Evolutionary conservation across 305 asterid species (phyloP), one percentile per base, ranked within the genome.

Genomic region (Fraxinus dipetala): DNA sequence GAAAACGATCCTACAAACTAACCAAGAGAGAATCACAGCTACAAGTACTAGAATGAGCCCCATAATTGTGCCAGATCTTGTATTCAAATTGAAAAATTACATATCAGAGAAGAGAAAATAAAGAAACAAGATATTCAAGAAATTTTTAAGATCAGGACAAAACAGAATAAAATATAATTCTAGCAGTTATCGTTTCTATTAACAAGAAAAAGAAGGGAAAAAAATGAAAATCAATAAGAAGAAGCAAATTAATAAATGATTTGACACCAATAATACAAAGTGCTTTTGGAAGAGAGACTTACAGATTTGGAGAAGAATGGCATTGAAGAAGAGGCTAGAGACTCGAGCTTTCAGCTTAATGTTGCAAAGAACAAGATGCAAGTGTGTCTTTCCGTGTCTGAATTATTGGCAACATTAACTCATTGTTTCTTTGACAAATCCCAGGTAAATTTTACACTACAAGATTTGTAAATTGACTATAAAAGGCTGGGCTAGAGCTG

Each of bases 401-500:
- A 72, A 32, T 32, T n/a, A 34, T 72, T 32, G 32, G 43, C 76
- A 72, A n/a, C 76, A 72, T 72, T 72, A 72, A 32, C 72, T 79
- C 85, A 85, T 83, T 34, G 48, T 83, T 74, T 84, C 87, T 81
- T 89, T 82, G 87, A 83, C 87, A 87, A 88, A 79, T 79, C 87
- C 88, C 87, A 85, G 87, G 83, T 77, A 75, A 83, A 81, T 79
- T 13, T 69, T 69, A 28, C 82, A 5, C 38, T 28, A 18, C 18
- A 14, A 72, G 51, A 81, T 45, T 70, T 31, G 28, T 78, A 76
- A 80, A 77, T 28, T 31, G 43, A 32, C 4, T 32, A 16, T 4
- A 31, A 32, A 72, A 78, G 73, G 65, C 73, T 56, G 63, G 73
- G 79, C 40, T 79, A 4, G 59, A 59, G 75, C 38, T 6, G 16